Evolutionary conservation across 495 filamentous ascomycete species (phyloP).

Genomic region (Penicillium riverlandense): DNA sequence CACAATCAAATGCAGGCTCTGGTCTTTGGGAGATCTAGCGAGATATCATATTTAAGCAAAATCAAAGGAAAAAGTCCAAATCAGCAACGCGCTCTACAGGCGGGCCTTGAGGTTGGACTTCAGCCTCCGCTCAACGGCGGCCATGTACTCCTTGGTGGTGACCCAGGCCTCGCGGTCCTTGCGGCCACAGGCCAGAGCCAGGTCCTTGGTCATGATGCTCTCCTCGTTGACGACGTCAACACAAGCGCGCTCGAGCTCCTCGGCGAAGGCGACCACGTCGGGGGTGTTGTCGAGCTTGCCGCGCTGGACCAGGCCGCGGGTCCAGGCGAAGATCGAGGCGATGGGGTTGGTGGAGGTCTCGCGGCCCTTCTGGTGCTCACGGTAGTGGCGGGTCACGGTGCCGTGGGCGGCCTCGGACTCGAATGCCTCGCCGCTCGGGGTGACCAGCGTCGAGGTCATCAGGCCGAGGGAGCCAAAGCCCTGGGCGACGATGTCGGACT

Average conservation of each 20-base stretch:
- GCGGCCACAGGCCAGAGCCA: slow-evolving; percentile 86
- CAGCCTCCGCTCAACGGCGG: slow-evolving; percentile 80
- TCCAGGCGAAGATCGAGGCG: slow-evolving; percentile 98
- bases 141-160: slow-evolving; percentile 80
- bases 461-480: slow-evolving; percentile 96
- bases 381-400: slow-evolving; percentile 96
- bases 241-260: slow-evolving; percentile 89
- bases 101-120: slow-evolving; percentile 53
- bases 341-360: slow-evolving; percentile 99
- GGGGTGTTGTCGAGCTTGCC: slow-evolving; percentile 85
- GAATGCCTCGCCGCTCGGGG: slow-evolving; percentile 89
- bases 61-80: neutral
- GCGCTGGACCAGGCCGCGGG: slow-evolving; percentile 85
- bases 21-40: neutral
- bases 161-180: slow-evolving; percentile 75
- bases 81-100: slow-evolving; percentile 19
- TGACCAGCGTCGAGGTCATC: slow-evolving; percentile 96
- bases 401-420: slow-evolving; percentile 98
- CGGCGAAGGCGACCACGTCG: slow-evolving; percentile 81
- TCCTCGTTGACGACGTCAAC: slow-evolving; percentile 88
- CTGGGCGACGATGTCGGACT: slow-evolving; percentile 96
- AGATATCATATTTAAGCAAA: slow-evolving; percentile 1
- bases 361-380: slow-evolving; percentile 93
- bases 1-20: no score
- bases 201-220: slow-evolving; percentile 97